Percentiles rank a stretch among this genome's conserved stretches.
phyloP scores from a whole-genome alignment of 176 grass and related monocot species.

The Rhynchospora pubera region DNA sequence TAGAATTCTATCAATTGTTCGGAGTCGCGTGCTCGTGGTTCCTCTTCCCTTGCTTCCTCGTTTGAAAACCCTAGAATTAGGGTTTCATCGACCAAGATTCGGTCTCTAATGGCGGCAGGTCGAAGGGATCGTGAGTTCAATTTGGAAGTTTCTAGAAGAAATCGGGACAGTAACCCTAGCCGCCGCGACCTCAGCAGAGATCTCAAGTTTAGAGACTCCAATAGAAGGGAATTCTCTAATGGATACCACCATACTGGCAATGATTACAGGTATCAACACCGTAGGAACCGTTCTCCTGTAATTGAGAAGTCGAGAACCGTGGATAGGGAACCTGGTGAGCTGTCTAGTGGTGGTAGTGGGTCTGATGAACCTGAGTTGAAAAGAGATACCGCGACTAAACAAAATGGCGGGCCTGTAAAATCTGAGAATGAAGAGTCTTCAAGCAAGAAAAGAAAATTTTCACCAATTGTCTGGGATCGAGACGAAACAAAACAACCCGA shows the following conservation, averaged over 20 bases:
- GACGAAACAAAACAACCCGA: slow-evolving; percentile 22
- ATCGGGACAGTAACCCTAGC: not conserved
- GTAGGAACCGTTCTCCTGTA: slow-evolving; percentile 4
- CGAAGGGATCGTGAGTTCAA: slow-evolving; percentile 6
- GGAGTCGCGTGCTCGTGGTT: not conserved
- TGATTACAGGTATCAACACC: slow-evolving; percentile 3
- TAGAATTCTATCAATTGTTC: not conserved
- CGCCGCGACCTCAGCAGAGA: slow-evolving; percentile 5
- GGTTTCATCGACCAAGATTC: not conserved
- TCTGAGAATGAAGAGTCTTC: slow-evolving; percentile 15
- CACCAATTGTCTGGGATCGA: slow-evolving; percentile 39
- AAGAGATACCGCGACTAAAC: not conserved
- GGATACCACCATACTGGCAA: not conserved
- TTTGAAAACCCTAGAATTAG: not conserved
- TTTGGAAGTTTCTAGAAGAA: slow-evolving; percentile 7
- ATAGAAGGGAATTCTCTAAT: slow-evolving; percentile 9
- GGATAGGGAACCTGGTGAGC: slow-evolving; percentile 19
- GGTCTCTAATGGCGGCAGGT: not conserved
- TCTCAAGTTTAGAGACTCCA: slow-evolving; percentile 15
- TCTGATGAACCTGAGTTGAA: slow-evolving; percentile 2
- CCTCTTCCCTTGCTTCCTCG: not conserved
- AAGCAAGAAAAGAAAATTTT: slow-evolving; percentile 65
- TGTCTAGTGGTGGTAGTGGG: slow-evolving; percentile 13
- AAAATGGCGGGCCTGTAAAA: not conserved
- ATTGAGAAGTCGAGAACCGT: not conserved